Base-by-base conservation (phyloP, 305 asterid species). In the Fraxinus platypoda region DNA sequence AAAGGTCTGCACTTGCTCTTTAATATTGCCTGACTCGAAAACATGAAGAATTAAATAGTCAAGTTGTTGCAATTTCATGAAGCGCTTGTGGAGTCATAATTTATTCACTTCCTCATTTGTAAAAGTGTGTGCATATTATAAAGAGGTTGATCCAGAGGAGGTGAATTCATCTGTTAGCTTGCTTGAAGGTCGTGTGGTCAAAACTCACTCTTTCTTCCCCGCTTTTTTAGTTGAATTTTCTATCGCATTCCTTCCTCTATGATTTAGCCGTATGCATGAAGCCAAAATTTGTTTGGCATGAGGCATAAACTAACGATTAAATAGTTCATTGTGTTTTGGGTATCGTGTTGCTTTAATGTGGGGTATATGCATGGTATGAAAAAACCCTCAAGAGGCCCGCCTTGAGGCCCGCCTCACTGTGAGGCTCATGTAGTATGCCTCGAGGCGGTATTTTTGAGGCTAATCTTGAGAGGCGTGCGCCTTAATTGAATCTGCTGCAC, bases 1-100 rank as follows among this genome's bases (percentile, higher is more conserved):
- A 30, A 87, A 92, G 97, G 99, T 96, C 70, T 74, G 91, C 80
- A 52, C 78, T 79, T 38, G 25, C 37, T 81, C 80, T 72, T 75
- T 85, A 17, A 25, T 68, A 38, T 8, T 26, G 19, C 73, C 71
- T 74, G 72, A 81, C 71, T 80, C 26, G 34, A 26, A 49, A 62
- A 28, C 35, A 38, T 64, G 6, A 74, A 35, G 82, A 49, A 66
- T 77, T 21, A 2, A 46, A 26, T 62, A 46, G 73, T 41, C 21
- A 23, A 15, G 33, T 75, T 26, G 71, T 80, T 37, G 28, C 78
- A 4, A 74, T 68, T 43, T 37, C 79, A 62, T 80, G 33, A 49
- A 74, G 76, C 75, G 37, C 54, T 41, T 80, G 33, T 78, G 31
- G 46, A 33, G 76, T 77, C 71, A 78, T 75, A 23, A 54, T 80